A percentile compares a stretch with the other conserved stretches of the same genome.
Evolutionary conservation across 2,329 filamentous ascomycete genomes (phyloP).

Genomic region (Teratosphaeria pseudoeucalypti): DNA sequence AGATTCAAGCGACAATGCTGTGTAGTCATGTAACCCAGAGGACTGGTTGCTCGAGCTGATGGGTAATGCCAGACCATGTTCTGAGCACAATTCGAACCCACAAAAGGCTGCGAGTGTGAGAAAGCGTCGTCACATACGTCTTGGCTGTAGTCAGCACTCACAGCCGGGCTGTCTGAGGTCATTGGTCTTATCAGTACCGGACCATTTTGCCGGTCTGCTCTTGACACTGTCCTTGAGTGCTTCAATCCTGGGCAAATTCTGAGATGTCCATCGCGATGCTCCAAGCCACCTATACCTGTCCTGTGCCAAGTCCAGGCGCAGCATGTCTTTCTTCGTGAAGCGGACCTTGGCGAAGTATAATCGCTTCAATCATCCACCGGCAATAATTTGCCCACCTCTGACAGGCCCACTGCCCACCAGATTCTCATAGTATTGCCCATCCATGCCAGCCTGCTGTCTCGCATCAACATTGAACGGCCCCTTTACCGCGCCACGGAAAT

Average conservation of each 20-base stretch:
- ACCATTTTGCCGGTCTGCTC: no score
- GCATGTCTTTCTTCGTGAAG: neutral
- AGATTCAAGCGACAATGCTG: neutral
- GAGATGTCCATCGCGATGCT: neutral
- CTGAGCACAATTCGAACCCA: no score
- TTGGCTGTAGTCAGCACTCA: no score
- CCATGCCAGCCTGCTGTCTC: conserved; percentile 7
- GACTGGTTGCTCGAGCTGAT: neutral
- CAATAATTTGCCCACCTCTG: conserved; percentile 5
- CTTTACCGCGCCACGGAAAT: conserved; percentile 7
- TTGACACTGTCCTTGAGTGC: no score
- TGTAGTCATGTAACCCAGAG: neutral
- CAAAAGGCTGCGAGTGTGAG: no score
- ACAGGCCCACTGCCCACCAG: conserved; percentile 1
- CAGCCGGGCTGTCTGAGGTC: no score
- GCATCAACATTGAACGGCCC: conserved; percentile 9
- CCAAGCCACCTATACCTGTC: neutral
- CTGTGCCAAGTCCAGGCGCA: neutral
- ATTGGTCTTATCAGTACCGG: no score
- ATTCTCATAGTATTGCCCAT: conserved; percentile 7
- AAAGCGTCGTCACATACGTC: no score
- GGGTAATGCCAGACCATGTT: no score
- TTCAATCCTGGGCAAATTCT: no score
- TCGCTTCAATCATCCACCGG: conserved; percentile 4
- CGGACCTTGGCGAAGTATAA: neutral